Evolutionary conservation across 2,329 filamentous ascomycete species (phyloP), one percentile per base, ranked within the genome.

Genomic region (Cercospora beticola): DNA sequence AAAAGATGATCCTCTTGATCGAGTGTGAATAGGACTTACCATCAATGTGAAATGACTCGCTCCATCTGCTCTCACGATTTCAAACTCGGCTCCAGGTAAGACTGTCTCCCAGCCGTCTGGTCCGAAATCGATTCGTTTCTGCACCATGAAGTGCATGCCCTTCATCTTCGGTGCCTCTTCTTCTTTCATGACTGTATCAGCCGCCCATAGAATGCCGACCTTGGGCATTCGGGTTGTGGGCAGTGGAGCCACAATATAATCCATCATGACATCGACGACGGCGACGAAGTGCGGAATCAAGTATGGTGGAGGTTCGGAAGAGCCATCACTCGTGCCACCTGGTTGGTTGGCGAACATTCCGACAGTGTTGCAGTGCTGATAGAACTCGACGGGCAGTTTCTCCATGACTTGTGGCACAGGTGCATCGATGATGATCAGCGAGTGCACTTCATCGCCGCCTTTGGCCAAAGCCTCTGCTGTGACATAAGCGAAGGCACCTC

Each of bases 321-420:
- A 49, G 46, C 46, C 46, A 16, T 57, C 54, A 3, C 12, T 31
- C 9, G 54, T 28, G 54, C 28, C 28, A 3, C 54, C 54, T 18
- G 54, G 54, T 31, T 57, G 54, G 31, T 43, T 62, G 33, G 30
- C 30, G 14, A 65, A 65, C 14, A 65, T 23, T 2, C 61, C 61
- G 9, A 59, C 40, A 4, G 26, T 26, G 7, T 59, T 64, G 52
- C 62, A 64, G 12, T 64, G 28, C 65, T 82, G 78, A 74, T 86
- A 85, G 16, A 86, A 78, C 33, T 80, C 79, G n/a, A 79, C 76
- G 3, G 91, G 91, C 0, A 91, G 85, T 21, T 88, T 62, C 46
- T 66, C 64, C 64, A 66, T 66, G 5, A 56, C 43, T 52, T 65
- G 64, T 68, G 46, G 63, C 28, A 67, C 82, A 77, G 54, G 54